Conservation (phyloP, 2,329 filamentous ascomycete species). For the Ceratocystis ficicola region DNA sequence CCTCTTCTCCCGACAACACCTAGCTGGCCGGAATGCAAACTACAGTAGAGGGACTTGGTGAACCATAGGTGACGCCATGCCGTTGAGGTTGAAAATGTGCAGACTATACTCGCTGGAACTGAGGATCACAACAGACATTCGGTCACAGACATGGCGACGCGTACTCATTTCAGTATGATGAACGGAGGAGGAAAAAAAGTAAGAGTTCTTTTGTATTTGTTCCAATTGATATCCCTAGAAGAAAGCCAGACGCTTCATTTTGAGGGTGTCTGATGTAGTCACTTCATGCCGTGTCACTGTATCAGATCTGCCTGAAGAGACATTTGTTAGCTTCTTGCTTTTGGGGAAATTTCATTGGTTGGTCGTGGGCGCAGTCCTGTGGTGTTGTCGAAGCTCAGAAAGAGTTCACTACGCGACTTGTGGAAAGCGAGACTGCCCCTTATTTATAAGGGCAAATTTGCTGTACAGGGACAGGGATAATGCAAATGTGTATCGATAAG, state of each 20-base stretch:
- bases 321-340: constrained; percentile 16
- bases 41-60: not conserved
- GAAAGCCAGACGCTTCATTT: constrained; percentile 22
- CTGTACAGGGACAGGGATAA: constrained; percentile 7
- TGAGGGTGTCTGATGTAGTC: constrained; percentile 22
- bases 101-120: not conserved
- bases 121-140: not conserved
- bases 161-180: not conserved
- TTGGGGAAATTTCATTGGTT: not conserved
- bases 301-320: constrained; percentile 21
- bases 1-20: constrained; percentile 40
- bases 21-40: constrained; percentile 38
- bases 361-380: not conserved
- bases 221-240: constrained; percentile 23
- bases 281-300: constrained; percentile 22
- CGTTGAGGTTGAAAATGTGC: not conserved
- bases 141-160: not conserved
- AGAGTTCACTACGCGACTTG: not conserved
- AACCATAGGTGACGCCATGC: not conserved
- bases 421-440: not conserved
- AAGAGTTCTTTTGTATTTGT: constrained; percentile 21
- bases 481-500: constrained; percentile 12
- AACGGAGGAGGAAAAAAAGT: constrained; percentile 15
- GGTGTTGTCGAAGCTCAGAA: not conserved
- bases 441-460: constrained; percentile 15